Evolutionary conservation across 208 protist species (phyloP).

Genomic region (Crithidia expoeki): DNA sequence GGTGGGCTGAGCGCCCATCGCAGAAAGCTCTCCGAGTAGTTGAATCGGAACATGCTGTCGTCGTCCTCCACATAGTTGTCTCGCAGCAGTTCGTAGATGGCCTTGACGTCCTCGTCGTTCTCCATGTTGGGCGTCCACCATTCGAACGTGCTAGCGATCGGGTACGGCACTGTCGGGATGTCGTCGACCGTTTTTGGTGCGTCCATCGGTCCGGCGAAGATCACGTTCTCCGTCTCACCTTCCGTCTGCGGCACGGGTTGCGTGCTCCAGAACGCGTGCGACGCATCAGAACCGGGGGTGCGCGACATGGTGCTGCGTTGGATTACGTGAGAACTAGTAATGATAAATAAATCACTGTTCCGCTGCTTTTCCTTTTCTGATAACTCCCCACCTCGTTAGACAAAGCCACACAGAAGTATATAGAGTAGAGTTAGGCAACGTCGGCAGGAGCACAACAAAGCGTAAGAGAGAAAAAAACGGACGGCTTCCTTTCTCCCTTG

Average conservation of each 20-base stretch:
- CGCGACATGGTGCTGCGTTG: constrained; percentile 11
- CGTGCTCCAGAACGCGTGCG: constrained; percentile 85
- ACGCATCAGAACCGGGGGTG: constrained; percentile 2
- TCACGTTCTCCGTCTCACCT: constrained; percentile 24
- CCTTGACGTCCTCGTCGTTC: constrained; percentile 69
- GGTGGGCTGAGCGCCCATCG: constrained; percentile 98
- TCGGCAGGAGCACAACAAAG: no score
- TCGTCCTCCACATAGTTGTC: constrained; percentile 99
- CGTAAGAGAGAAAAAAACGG: no score
- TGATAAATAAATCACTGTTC: no score
- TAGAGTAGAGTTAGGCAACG: no score
- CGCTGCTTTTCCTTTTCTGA: no score
- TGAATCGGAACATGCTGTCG: constrained; percentile 99
- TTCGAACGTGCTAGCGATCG: constrained; percentile 93
- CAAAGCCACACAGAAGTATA: no score
- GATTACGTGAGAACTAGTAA: no score
- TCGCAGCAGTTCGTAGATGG: constrained; percentile 95
- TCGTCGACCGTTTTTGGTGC: constrained; percentile 80
- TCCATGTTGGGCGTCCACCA: constrained; percentile 94
- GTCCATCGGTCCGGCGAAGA: constrained; percentile 68
- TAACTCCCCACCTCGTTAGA: no score
- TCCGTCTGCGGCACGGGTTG: constrained; percentile 80
- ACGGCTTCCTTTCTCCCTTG: no score
- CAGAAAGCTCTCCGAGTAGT: constrained; percentile 98
- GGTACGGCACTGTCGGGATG: constrained; percentile 88